Evolutionary conservation across 73 alveolate genomes (phyloP).

Genomic region (Tetrahymena thermophila): DNA sequence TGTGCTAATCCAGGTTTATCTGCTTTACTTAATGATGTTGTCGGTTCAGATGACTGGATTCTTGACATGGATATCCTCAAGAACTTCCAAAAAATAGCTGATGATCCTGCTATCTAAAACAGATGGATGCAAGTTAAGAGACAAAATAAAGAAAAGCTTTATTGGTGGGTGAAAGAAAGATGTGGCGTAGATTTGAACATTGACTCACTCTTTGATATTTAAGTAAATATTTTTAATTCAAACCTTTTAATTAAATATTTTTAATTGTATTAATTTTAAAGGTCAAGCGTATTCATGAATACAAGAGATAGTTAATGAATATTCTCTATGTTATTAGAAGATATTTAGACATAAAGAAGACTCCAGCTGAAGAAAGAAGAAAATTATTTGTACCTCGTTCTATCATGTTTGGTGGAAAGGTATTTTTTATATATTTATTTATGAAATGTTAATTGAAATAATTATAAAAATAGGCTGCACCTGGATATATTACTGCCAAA

Average conservation of each 20-base stretch:
- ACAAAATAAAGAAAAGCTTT: conserved; percentile 49
- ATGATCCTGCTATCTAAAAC: conserved; percentile 49
- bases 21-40: conserved; percentile 54
- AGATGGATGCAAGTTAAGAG: conserved; percentile 55
- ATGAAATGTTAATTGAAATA: too few species aligned
- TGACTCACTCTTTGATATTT: conserved; percentile 28
- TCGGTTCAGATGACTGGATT: conserved; percentile 76
- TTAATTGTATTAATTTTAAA: not conserved
- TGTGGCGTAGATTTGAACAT: conserved; percentile 24
- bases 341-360: conserved; percentile 64
- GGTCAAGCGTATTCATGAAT: conserved; percentile 86
- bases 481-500: conserved; percentile 83
- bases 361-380: conserved; percentile 64
- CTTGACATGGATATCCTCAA: conserved; percentile 56
- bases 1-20: conserved; percentile 79
- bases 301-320: conserved; percentile 79
- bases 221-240: not conserved
- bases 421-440: not conserved
- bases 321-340: conserved; percentile 71
- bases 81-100: conserved; percentile 41
- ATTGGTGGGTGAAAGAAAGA: conserved; percentile 56
- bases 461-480: conserved; percentile 56
- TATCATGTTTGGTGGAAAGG: conserved; percentile 85
- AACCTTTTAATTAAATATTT: too few species aligned
- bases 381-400: conserved; percentile 72